Conservation (phyloP, 257 asterid genomes). For the Penstemon davidsonii region DNA sequence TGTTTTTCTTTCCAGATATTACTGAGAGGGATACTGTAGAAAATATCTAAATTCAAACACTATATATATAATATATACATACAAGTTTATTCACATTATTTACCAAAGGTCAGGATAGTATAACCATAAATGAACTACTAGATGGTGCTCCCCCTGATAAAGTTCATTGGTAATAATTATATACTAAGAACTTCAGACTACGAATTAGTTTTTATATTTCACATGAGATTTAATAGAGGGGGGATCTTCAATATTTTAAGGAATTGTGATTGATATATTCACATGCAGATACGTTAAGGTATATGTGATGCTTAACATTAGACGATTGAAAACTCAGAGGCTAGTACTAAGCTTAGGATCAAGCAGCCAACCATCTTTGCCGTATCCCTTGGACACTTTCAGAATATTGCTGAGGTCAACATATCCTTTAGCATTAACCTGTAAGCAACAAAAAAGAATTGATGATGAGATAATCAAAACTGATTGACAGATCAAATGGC, state of each 20-base stretch:
- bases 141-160: too few species aligned
- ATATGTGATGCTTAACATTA: background rate
- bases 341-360: background rate
- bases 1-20: constrained; percentile 22
- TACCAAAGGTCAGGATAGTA: too few species aligned
- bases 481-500: background rate
- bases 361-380: constrained; percentile 44
- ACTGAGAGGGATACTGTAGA: constrained; percentile 51
- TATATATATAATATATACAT: background rate
- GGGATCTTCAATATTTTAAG: too few species aligned
- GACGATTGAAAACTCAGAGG: background rate
- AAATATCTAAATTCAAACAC: constrained; percentile 4
- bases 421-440: constrained; percentile 52
- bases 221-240: too few species aligned
- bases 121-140: too few species aligned
- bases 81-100: too few species aligned
- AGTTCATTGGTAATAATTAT: too few species aligned
- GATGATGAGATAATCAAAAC: constrained; percentile 12
- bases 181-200: too few species aligned
- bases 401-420: constrained; percentile 51
- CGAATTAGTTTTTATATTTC: too few species aligned
- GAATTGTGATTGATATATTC: too few species aligned
- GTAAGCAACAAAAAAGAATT: constrained; percentile 16
- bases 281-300: background rate
- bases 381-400: constrained; percentile 57